Evolutionary conservation across 768 basidiomycete genomes (phyloP), one percentile per base, ranked within the genome.

Genomic region (Dioszegia hungarica): DNA sequence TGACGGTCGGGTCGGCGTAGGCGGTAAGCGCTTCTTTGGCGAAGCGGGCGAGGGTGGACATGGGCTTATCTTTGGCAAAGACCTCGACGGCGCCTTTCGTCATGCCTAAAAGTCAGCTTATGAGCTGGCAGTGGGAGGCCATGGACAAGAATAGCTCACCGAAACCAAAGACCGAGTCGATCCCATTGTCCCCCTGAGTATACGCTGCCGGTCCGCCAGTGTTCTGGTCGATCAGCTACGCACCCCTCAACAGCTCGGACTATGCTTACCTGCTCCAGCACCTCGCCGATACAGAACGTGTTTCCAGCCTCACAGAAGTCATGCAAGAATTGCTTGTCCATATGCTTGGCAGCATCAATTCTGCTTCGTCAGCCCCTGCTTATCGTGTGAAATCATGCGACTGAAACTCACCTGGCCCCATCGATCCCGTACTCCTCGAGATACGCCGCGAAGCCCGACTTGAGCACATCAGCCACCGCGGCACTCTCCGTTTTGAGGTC

Each of bases 271-370:
- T 59, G 60, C 24, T 60, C 63, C 5, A 43, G 46, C 6, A 68
- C 63, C 50, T 72, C 70, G 24, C 70, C 70, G 14, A 66, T 63
- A 45, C 70, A 69, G 54, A 64, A 69, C 14, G 61, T 47, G 4
- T 63, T 61, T 8, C 62, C 67, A 3, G 44, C 38, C 8, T 44
- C 37, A 46, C 67, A 72, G 25, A 72, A 57, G 8, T 59, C 56
- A 40, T 65, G 51, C 49, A 65, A 59, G 56, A 68, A 68, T 17
- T 53, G 28, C 33, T 52, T 52, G 31, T 39, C 33, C 62, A 72
- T 61, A 40, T 72, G 70, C 50, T 72, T 72, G 45, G 52, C 56
- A 2, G 67, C 70, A 54, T 72, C 70, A 15, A 65, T 29, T 33
- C 70, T 46, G 33, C 65, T 12, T 10, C 20, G 27, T 38, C 22